A percentile compares a stretch with the other conserved stretches of the same genome.
phyloP scores from a whole-genome alignment of 768 basidiomycete genomes.

The Pleurotus cornucopiae region DNA sequence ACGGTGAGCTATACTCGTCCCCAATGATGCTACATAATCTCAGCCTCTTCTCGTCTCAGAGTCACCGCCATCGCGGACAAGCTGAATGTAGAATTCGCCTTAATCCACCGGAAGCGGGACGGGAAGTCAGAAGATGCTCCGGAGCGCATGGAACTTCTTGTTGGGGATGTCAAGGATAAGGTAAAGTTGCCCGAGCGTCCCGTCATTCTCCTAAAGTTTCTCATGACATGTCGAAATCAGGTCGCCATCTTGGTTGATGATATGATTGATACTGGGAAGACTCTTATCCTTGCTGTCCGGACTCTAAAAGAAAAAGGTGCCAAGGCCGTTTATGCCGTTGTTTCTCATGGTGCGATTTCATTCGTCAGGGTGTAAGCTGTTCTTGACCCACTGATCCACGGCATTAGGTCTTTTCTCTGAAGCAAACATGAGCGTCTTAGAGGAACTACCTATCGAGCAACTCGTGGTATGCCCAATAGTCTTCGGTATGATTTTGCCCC shows the following conservation, averaged over 20 bases:
- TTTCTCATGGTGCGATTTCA: slow-evolving; percentile 79
- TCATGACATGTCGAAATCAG: slow-evolving; percentile 29
- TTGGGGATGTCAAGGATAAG: slow-evolving; percentile 92
- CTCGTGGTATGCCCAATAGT: slow-evolving; percentile 62
- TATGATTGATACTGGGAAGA: slow-evolving; percentile 95
- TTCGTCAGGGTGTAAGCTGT: slow-evolving; percentile 6
- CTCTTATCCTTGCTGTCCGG: slow-evolving; percentile 78
- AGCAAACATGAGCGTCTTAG: slow-evolving; percentile 60
- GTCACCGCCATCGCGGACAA: slow-evolving; percentile 95
- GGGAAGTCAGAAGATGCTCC: slow-evolving; percentile 60
- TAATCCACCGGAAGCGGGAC: slow-evolving; percentile 89
- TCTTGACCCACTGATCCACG: background rate
- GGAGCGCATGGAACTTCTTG: slow-evolving; percentile 88
- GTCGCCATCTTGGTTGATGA: slow-evolving; percentile 96
- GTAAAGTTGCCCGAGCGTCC: slow-evolving; percentile 26
- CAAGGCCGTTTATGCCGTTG: slow-evolving; percentile 77
- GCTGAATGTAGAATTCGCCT: slow-evolving; percentile 89
- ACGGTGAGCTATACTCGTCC: slow-evolving; percentile 52
- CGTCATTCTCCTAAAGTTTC: background rate
- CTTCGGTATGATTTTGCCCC: slow-evolving; percentile 5
- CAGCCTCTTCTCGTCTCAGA: slow-evolving; percentile 33
- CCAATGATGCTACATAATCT: slow-evolving; percentile 3
- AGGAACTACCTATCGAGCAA: slow-evolving; percentile 72
- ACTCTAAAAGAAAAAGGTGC: slow-evolving; percentile 91
- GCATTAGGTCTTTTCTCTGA: slow-evolving; percentile 73